Base-by-base conservation (phyloP, 2,329 filamentous ascomycete genomes). In the Epichloe brachyelytri region DNA sequence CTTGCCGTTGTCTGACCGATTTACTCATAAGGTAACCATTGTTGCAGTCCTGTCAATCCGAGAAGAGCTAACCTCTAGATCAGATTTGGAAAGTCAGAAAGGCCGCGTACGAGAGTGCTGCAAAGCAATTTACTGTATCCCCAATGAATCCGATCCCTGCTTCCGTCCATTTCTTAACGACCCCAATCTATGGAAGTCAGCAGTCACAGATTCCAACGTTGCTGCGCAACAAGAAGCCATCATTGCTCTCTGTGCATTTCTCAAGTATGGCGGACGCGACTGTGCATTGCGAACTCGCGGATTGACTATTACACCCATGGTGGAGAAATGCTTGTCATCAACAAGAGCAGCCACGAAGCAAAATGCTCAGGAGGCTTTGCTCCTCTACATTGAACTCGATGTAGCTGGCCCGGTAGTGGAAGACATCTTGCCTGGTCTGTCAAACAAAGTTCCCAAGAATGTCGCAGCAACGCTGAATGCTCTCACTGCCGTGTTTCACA, bases 61-160 rank as follows among this genome's bases (percentile, higher is more conserved):
- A 37, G 8, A 6, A 8, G 17, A 26, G 39, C 55, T 57, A 49
- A 60, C 48, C 53, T 53, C 2, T 49, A 26, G 3, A 5, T 4
- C 26, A 86, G 85, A 80, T 86, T 63, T 98, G 93, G 93, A 98
- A 98, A 77, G 90, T 95, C 41, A 81, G 93, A 63, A 98, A 98
- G 71, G 82, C 82, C 63, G 93, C 83, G 49, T 98, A 97, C 65
- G 93, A 98, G 75, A 88, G 93, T 58, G 90, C 88, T 19, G 80
- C 85, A 40, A 90, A 93, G 67, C 80, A 84, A 58, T 97, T 98
- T 67, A 84, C 89, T 64, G 74, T 80, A 53, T 88, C 90, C 5
- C 88, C 54, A 85, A 90, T 69, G 91, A 97, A 65, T 79, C 82
- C 59, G 86, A 94, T 64, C 83, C 89, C 12, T 83, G 83, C 37